Percentiles rank a stretch among this genome's conserved stretches.
Conservation (phyloP, 768 basidiomycete species). For the Lactarius quietus region DNA sequence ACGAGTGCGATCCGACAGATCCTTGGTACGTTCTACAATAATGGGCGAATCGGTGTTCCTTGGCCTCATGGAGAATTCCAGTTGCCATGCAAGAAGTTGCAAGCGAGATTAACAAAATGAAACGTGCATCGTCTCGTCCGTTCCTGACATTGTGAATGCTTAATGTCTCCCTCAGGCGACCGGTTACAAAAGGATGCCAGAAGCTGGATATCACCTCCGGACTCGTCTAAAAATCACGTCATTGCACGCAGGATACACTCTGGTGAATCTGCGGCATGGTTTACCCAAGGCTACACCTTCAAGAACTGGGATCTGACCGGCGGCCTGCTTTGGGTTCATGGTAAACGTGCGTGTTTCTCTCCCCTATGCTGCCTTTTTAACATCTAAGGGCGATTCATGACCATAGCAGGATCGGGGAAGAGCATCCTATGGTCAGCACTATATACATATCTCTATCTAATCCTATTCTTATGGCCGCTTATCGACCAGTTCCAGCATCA, state of each 20-base stretch:
- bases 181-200: not conserved
- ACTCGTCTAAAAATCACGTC: constrained; percentile 6
- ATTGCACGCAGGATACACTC: too few relatives aligned
- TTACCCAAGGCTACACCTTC: not conserved
- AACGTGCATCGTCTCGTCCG: too few relatives aligned
- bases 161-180: not conserved
- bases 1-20: not conserved
- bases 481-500: not conserved
- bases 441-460: too few relatives aligned
- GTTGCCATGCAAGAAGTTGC: too few relatives aligned
- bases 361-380: not conserved
- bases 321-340: not conserved
- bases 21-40: not conserved
- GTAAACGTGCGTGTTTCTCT: not conserved
- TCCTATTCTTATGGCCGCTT: too few relatives aligned
- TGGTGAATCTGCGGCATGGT: not conserved
- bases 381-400: too few relatives aligned
- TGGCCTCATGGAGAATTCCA: too few relatives aligned
- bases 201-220: constrained; percentile 4
- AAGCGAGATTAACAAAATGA: too few relatives aligned
- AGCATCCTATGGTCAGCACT: not conserved
- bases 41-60: too few relatives aligned
- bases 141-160: too few relatives aligned
- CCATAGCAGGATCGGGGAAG: not conserved
- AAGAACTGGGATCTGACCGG: not conserved